phyloP scores from a whole-genome alignment of 768 basidiomycete species.

The Phanerochaete carnosa region DNA sequence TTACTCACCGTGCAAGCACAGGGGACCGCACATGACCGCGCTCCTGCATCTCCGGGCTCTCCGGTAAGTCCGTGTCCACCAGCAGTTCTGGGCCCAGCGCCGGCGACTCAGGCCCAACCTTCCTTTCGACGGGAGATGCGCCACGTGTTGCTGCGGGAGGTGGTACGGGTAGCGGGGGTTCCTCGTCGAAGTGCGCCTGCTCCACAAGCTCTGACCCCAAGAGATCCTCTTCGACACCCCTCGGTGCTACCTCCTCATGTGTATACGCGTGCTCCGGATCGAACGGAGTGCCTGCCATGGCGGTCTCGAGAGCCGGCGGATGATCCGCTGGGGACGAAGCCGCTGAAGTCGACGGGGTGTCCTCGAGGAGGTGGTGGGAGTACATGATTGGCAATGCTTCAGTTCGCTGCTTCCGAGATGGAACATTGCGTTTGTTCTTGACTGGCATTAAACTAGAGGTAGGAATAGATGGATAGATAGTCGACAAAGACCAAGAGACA shows the following conservation, averaged over 20 bases:
- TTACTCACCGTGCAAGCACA: constrained; percentile 22
- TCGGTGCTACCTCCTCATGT: constrained; percentile 11
- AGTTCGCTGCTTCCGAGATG: constrained; percentile 14
- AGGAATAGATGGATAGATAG: constrained; percentile 4
- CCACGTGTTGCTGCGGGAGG: background rate
- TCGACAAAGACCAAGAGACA: constrained; percentile 7
- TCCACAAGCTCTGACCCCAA: background rate
- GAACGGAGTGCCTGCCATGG: constrained; percentile 4
- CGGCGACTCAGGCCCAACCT: background rate
- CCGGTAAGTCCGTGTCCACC: background rate
- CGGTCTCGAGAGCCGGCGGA: background rate
- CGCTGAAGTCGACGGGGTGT: constrained; percentile 14
- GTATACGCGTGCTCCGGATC: constrained; percentile 14
- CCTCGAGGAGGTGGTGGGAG: constrained; percentile 7
- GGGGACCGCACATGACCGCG: constrained; percentile 22
- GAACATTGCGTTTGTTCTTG: constrained; percentile 23
- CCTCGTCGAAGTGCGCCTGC: background rate
- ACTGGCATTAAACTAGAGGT: constrained; percentile 25
- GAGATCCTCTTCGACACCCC: background rate
- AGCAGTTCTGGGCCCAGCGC: background rate
- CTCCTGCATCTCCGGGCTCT: background rate
- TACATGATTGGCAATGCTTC: constrained; percentile 9
- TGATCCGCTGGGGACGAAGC: constrained; percentile 5
- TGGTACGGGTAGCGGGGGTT: background rate
- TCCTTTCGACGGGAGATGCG: background rate